A percentile compares a stretch with the other conserved stretches of the same genome.
These are phyloP conservation scores for Serendipita vermifera DNA, from an alignment of 768 basidiomycete species.

Conservation along the genomic window DNA sequence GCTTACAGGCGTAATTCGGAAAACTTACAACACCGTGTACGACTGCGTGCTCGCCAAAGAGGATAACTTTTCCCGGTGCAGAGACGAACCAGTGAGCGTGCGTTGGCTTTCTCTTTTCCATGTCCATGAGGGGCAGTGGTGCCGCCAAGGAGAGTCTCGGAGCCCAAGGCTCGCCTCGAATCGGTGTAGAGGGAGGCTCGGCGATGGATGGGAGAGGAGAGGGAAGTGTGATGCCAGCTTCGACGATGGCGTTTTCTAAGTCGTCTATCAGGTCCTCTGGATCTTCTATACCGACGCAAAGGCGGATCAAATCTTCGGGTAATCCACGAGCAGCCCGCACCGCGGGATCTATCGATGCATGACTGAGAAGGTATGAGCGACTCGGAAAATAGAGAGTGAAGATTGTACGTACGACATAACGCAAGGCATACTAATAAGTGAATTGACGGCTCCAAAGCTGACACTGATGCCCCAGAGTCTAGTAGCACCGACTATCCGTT, in stretches of 20 bases:
- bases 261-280: conserved; percentile 86
- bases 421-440: conserved; percentile 97
- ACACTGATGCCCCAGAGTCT: conserved; percentile 96
- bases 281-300: conserved; percentile 98
- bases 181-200: background rate
- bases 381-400: conserved; percentile 10
- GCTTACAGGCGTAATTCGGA: conserved; percentile 11
- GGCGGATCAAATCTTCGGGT: conserved; percentile 95
- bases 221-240: conserved; percentile 58
- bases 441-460: conserved; percentile 96
- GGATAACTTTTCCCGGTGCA: conserved; percentile 93
- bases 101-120: conserved; percentile 10
- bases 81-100: conserved; percentile 60
- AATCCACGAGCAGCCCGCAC: conserved; percentile 92
- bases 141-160: background rate
- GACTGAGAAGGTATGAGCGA: conserved; percentile 34
- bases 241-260: conserved; percentile 80
- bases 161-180: background rate
- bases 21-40: conserved; percentile 85
- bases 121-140: background rate
- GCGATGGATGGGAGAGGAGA: background rate
- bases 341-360: conserved; percentile 93
- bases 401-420: conserved; percentile 83
- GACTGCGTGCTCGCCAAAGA: conserved; percentile 98
- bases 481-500: conserved; percentile 84